Percentiles rank a stretch among this genome's conserved stretches.
phyloP scores from a whole-genome alignment of 140 eudicot species.

The Stevia rebaudiana region DNA sequence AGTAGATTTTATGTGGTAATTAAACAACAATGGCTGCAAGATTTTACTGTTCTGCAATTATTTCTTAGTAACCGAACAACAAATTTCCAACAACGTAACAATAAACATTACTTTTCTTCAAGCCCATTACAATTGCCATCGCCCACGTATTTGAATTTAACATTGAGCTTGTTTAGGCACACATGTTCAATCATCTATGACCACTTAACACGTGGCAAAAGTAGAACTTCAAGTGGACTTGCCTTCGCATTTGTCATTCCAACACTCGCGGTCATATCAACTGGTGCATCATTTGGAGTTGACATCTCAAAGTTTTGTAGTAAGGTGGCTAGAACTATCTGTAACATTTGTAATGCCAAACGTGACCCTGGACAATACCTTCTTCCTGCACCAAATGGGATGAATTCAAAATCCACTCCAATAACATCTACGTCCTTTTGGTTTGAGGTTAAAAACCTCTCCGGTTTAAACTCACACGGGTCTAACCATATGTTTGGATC shows the following conservation, averaged over 20 bases:
- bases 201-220: background rate
- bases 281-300: conserved; percentile 1
- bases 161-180: too few relatives aligned
- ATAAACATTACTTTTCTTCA: too few relatives aligned
- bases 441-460: conserved; percentile 23
- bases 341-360: conserved; percentile 24
- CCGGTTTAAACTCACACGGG: conserved; percentile 23
- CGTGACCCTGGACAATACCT: conserved; percentile 31
- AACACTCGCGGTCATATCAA: conserved; percentile 29
- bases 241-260: conserved; percentile 35
- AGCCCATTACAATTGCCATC: too few relatives aligned
- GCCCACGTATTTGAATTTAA: too few relatives aligned
- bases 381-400: conserved; percentile 37
- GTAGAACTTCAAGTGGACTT: conserved; percentile 27
- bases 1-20: too few relatives aligned
- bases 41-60: too few relatives aligned
- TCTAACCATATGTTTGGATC: conserved; percentile 27
- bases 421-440: conserved; percentile 21
- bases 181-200: background rate
- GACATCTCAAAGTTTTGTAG: conserved; percentile 30
- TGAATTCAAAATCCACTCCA: conserved; percentile 23
- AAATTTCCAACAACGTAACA: too few relatives aligned
- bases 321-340: conserved; percentile 4
- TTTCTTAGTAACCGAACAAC: too few relatives aligned
- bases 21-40: too few relatives aligned